Percentiles rank a stretch among this genome's conserved stretches.
phyloP scores from a whole-genome alignment of 352 stramenopile genomes.

The Pythium phragmiticola region DNA sequence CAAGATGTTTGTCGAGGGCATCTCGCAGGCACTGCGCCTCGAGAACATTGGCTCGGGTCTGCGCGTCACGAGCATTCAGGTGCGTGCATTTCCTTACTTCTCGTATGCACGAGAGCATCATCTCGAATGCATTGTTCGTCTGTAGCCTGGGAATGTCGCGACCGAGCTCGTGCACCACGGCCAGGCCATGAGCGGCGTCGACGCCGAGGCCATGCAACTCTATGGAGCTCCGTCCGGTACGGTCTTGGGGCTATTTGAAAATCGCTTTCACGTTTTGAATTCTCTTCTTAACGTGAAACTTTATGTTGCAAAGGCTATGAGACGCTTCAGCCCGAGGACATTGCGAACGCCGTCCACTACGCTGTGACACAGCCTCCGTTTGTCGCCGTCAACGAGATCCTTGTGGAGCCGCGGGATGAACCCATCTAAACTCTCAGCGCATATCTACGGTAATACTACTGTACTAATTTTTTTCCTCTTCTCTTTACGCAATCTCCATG shows the following conservation, averaged over 20 bases:
- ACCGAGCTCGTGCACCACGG: constrained; percentile 90
- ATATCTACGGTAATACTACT: no score
- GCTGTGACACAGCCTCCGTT: constrained; percentile 83
- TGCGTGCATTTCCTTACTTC: background rate
- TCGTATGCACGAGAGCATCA: background rate
- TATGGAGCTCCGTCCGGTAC: constrained; percentile 55
- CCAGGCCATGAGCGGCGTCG: constrained; percentile 57
- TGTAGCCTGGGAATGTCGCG: constrained; percentile 87
- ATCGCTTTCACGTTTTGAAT: background rate
- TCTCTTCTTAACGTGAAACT: constrained; percentile 1
- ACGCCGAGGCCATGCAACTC: constrained; percentile 80
- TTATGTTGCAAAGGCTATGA: constrained; percentile 42
- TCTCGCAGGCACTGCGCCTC: constrained; percentile 72
- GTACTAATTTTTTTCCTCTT: background rate
- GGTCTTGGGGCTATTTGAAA: background rate
- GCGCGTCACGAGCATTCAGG: constrained; percentile 85
- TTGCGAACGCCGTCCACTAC: constrained; percentile 86
- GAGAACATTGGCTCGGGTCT: constrained; percentile 87
- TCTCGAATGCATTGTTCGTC: background rate
- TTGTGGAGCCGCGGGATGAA: constrained; percentile 90
- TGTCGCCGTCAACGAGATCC: constrained; percentile 89
- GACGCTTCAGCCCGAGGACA: constrained; percentile 80
- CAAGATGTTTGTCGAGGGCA: constrained; percentile 92
- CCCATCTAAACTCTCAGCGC: constrained; percentile 40
- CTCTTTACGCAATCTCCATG: constrained; percentile 32